These are phyloP conservation scores for Penicillium paxilli DNA, from an alignment of 495 filamentous ascomycete species.

Conservation along the genomic window DNA sequence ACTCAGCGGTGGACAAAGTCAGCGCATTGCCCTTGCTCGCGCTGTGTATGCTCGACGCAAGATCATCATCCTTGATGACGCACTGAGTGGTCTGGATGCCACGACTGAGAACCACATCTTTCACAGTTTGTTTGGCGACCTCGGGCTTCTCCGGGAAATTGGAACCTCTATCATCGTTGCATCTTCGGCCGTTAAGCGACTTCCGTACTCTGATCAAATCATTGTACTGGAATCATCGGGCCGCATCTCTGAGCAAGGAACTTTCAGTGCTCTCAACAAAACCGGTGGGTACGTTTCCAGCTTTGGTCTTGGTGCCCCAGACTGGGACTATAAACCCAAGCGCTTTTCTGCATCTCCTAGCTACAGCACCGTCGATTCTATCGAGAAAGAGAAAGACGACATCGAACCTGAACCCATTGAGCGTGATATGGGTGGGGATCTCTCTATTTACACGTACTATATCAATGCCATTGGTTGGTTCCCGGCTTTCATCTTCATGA, in stretches of 20 bases:
- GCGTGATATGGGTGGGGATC: slow-evolving; percentile 49
- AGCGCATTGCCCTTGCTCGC: slow-evolving; percentile 43
- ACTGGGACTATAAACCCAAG: slow-evolving; percentile 32
- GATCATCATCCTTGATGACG: slow-evolving; percentile 47
- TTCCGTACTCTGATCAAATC: too few relatives aligned
- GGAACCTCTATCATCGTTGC: neutral
- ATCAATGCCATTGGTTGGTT: neutral
- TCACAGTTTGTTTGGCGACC: slow-evolving; percentile 32
- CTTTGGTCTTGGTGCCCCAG: slow-evolving; percentile 36
- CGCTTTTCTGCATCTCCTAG: slow-evolving; percentile 18
- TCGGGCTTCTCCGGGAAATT: slow-evolving; percentile 4
- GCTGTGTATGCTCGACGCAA: slow-evolving; percentile 42
- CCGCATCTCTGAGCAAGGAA: too few relatives aligned
- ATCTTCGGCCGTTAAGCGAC: too few relatives aligned
- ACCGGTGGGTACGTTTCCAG: slow-evolving; percentile 49
- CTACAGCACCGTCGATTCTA: slow-evolving; percentile 16
- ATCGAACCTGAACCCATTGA: slow-evolving; percentile 24
- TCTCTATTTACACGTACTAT: slow-evolving; percentile 47
- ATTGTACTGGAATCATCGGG: too few relatives aligned
- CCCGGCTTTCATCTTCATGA: neutral
- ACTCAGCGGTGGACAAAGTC: slow-evolving; percentile 40
- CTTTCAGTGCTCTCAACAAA: slow-evolving; percentile 43
- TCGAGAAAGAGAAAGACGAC: slow-evolving; percentile 22
- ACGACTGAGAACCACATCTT: slow-evolving; percentile 48
- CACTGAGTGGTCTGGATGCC: slow-evolving; percentile 48